Evolutionary conservation across 1,284 basidiomycete species (phyloP).

Genomic region (Sparassis latifolia): DNA sequence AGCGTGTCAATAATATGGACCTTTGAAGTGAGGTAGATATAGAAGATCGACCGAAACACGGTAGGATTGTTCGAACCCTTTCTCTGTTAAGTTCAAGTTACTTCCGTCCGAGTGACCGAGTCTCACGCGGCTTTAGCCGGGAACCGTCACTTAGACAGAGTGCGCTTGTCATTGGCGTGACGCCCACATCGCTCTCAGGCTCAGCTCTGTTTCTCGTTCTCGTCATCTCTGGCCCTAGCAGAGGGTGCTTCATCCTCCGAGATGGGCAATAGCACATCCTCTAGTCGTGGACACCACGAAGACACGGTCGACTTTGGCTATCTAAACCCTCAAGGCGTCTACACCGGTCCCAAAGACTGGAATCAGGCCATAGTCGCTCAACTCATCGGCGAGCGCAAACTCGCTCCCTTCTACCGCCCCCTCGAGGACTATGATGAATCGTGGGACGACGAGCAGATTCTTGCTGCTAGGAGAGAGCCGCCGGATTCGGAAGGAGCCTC

Average conservation of each 20-base stretch:
- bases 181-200: not conserved
- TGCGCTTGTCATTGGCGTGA: not conserved
- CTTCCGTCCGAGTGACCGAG: not conserved
- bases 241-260: slow-evolving; percentile 6
- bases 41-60: not conserved
- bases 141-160: too few relatives aligned
- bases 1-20: not conserved
- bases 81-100: not conserved
- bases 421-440: slow-evolving; percentile 88
- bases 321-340: slow-evolving; percentile 85
- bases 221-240: not conserved
- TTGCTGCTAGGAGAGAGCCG: slow-evolving; percentile 64
- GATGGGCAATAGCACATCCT: slow-evolving; percentile 79
- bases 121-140: not conserved
- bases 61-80: not conserved
- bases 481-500: slow-evolving; percentile 37
- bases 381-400: slow-evolving; percentile 80
- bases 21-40: not conserved
- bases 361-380: slow-evolving; percentile 82
- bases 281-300: slow-evolving; percentile 63
- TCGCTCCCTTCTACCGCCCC: slow-evolving; percentile 95
- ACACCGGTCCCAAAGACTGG: slow-evolving; percentile 86
- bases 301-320: slow-evolving; percentile 79
- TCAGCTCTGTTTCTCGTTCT: not conserved
- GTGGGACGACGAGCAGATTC: slow-evolving; percentile 82